phyloP scores from a whole-genome alignment of 2,329 filamentous ascomycete genomes.

The Colletotrichum paranaense region DNA sequence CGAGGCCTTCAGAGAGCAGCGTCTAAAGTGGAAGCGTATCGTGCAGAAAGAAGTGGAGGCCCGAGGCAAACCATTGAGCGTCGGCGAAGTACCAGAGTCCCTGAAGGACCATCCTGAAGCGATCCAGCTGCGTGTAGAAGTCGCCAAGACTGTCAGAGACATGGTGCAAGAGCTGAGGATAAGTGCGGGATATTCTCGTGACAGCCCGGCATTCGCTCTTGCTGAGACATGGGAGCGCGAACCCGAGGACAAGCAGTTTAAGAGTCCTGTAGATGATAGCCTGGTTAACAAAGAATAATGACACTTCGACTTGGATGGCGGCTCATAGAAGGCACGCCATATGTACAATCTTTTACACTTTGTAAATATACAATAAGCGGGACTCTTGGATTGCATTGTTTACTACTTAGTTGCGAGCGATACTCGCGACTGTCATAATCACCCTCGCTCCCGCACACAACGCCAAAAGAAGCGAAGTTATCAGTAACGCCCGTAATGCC shows the following conservation, averaged over 20 bases:
- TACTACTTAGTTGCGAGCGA: background rate
- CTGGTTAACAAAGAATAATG: constrained; percentile 47
- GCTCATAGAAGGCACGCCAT: background rate
- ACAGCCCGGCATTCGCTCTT: constrained; percentile 80
- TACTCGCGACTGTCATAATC: background rate
- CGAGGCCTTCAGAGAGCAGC: constrained; percentile 79
- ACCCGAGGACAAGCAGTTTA: constrained; percentile 58
- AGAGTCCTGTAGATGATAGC: constrained; percentile 66
- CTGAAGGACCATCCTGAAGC: constrained; percentile 81
- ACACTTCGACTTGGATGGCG: background rate
- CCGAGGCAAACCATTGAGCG: constrained; percentile 38
- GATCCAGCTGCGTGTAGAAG: constrained; percentile 76
- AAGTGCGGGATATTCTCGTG: constrained; percentile 79
- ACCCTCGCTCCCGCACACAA: background rate
- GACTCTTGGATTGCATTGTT: background rate
- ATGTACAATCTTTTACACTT: background rate
- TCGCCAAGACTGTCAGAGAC: constrained; percentile 80
- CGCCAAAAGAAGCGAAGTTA: background rate
- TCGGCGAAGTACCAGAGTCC: constrained; percentile 72
- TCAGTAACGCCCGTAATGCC: constrained; percentile 2
- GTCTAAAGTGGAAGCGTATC: constrained; percentile 79
- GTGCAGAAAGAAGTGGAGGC: constrained; percentile 57
- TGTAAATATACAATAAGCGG: background rate
- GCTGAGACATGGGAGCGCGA: constrained; percentile 83
- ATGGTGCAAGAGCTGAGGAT: constrained; percentile 84